Evolutionary conservation across 352 stramenopile genomes (phyloP), one percentile per base, ranked within the genome.

Genomic region (Phytophthora pseudosyringae): DNA sequence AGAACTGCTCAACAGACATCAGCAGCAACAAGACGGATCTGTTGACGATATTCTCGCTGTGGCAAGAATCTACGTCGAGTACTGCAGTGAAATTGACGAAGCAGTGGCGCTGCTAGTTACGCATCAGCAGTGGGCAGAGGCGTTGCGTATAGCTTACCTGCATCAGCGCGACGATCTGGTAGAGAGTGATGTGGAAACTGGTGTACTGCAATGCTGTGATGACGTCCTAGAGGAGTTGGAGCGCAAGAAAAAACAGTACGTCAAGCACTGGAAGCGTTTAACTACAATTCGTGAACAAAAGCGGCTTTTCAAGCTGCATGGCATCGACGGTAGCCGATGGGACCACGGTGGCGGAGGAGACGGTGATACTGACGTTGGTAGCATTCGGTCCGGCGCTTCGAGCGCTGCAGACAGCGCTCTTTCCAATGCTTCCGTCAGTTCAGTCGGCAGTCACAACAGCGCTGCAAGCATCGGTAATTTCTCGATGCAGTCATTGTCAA

Each of bases 381-480:
- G 80, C 16, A 69, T 81, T 49, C 61, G 64, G 13, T 81, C 75
- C 3, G 75, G 77, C 1, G 75, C 69, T 10, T 81, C 79, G 2
- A 90, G 79, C 28, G 73, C 75, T 10, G 79, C 76, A 1, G 71
- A 87, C 18, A 91, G 83, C 28, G 84, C 81, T 47, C 61, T 89
- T n/a, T 91, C 81, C 13, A 77, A 74, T 25, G 69, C 73, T 31
- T 90, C 81, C 12, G 72, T 86, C 58, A 84, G 80, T 52, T 92
- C 83, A 0, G 79, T 94, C 7, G 86, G 86, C 31, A 94, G 86
- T 64, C 86, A 94, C 75, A 94, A 94, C 59, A 91, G 77, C 39
- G 75, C 78, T 15, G 49, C 69, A 32, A 80, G 67, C 45, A 87
- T 90, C 33, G 83, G 83, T 10, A 92, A 92, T 52, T 92, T 92